Percentiles rank a stretch among this genome's conserved stretches.
phyloP scores from a whole-genome alignment of 148 eudicot genomes.

The Nepenthes gracilis region DNA sequence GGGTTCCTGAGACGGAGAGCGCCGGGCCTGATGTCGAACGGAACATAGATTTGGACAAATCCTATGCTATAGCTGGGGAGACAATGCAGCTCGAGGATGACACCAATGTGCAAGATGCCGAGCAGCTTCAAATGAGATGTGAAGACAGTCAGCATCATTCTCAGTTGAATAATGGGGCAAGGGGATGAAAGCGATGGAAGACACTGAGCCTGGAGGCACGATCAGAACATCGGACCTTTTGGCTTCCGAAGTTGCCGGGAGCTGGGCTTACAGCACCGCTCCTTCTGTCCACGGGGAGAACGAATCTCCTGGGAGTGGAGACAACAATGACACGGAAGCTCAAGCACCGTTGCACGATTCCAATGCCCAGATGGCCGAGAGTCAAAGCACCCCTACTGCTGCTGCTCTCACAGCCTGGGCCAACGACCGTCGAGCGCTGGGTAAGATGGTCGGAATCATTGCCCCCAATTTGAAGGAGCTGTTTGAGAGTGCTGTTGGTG shows the following conservation, averaged over 20 bases:
- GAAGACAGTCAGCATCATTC: constrained; percentile 20
- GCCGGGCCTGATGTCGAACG: constrained; percentile 24
- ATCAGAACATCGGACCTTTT: constrained; percentile 69
- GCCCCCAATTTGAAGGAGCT: constrained; percentile 72
- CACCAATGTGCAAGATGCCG: constrained; percentile 34
- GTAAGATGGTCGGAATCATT: constrained; percentile 77
- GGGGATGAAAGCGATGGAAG: constrained; percentile 30
- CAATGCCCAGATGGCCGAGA: constrained; percentile 47
- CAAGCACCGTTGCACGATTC: constrained; percentile 32
- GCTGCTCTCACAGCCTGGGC: constrained; percentile 17
- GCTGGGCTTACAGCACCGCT: constrained; percentile 77
- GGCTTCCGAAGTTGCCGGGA: constrained; percentile 86
- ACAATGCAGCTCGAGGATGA: constrained; percentile 70
- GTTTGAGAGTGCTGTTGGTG: constrained; percentile 31
- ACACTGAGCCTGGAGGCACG: constrained; percentile 40
- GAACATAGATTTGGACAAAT: constrained; percentile 29
- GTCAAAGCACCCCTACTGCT: constrained; percentile 29
- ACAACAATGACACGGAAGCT: constrained; percentile 16
- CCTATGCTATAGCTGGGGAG: constrained; percentile 30
- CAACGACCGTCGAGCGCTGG: constrained; percentile 44
- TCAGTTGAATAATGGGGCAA: constrained; percentile 16
- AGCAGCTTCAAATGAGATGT: constrained; percentile 15
- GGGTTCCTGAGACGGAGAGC: constrained; percentile 64
- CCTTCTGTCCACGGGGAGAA: constrained; percentile 62
- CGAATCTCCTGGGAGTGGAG: constrained; percentile 37